Evolutionary conservation across 768 basidiomycete genomes (phyloP).

Genomic region (Trametes meyenii): DNA sequence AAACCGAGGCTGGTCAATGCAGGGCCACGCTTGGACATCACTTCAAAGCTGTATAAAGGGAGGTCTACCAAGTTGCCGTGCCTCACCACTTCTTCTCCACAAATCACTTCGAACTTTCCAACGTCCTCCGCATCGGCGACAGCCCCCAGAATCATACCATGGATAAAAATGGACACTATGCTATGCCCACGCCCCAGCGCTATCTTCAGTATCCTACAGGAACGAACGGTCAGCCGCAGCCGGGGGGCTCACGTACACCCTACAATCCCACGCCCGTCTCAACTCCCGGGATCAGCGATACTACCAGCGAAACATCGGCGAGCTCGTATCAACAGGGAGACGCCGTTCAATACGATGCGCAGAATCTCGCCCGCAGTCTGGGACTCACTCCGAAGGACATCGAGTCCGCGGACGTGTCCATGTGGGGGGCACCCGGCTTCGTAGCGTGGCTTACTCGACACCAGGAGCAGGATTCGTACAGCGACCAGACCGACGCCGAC

Average conservation of each 20-base stretch:
- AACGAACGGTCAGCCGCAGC: background rate
- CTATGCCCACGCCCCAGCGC: background rate
- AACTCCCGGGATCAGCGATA: conserved; percentile 8
- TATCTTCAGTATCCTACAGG: background rate
- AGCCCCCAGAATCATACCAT: background rate
- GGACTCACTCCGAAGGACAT: background rate
- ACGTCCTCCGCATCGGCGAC: background rate
- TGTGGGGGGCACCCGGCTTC: conserved; percentile 3
- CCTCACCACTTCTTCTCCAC: background rate
- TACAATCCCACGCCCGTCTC: background rate
- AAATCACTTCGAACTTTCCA: background rate
- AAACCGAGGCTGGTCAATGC: background rate
- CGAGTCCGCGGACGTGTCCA: background rate
- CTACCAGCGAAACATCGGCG: background rate
- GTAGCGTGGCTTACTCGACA: conserved; percentile 4
- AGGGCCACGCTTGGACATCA: background rate
- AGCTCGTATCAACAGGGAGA: background rate
- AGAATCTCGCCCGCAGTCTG: background rate
- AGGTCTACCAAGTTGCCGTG: background rate
- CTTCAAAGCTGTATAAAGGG: background rate
- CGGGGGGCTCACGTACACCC: conserved; percentile 1
- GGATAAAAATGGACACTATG: background rate
- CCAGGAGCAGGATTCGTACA: background rate
- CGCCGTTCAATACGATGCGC: background rate
- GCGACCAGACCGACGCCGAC: background rate